Evolutionary conservation across 2,329 filamentous ascomycete species (phyloP).

Genomic region (Pseudogymnoascus sp.): DNA sequence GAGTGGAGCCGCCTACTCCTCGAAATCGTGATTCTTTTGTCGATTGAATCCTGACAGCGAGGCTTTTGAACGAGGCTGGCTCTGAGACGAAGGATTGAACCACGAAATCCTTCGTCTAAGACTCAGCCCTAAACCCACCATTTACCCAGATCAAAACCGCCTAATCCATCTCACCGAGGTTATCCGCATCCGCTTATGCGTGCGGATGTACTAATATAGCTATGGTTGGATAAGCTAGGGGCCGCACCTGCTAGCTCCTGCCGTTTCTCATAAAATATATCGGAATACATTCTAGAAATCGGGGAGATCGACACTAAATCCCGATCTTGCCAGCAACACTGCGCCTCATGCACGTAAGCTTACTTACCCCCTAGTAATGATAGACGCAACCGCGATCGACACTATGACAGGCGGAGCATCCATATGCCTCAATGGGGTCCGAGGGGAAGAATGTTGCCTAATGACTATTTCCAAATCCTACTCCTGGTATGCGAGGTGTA

Average conservation of each 20-base stretch:
- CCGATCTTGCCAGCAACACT: neutral
- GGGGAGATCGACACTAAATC: neutral
- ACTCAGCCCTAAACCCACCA: neutral
- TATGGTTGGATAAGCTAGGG: neutral
- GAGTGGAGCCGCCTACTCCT: neutral
- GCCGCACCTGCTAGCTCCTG: neutral
- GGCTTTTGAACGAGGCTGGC: neutral
- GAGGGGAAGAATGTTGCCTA: neutral
- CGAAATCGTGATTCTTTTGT: neutral
- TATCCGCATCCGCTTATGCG: neutral
- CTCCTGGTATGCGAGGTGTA: neutral
- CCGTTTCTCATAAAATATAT: neutral
- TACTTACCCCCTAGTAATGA: neutral
- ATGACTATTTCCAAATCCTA: neutral
- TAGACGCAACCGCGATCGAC: neutral
- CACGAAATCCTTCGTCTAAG: neutral
- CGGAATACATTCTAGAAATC: neutral
- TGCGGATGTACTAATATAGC: neutral
- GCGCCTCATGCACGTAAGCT: neutral
- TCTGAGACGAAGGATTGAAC: neutral
- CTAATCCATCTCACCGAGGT: neutral
- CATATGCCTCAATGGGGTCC: neutral
- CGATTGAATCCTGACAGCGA: neutral
- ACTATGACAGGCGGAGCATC: neutral
- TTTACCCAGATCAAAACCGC: neutral